A percentile compares a stretch with the other conserved stretches of the same genome.
Evolutionary conservation across 139 green algal species (phyloP).

Genomic region (Chlamydomonas applanata): DNA sequence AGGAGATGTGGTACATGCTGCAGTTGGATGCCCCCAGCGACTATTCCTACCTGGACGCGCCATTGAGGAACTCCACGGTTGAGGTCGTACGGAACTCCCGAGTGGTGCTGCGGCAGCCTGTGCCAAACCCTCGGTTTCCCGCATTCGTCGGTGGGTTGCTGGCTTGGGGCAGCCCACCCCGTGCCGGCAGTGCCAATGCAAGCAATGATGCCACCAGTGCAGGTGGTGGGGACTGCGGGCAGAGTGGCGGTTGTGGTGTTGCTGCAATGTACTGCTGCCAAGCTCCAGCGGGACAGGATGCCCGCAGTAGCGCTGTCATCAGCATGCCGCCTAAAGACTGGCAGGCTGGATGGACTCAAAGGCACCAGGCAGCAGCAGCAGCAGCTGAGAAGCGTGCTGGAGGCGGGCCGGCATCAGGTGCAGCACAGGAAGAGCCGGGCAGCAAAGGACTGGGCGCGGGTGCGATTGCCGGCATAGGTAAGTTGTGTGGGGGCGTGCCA

Average conservation of each 20-base stretch:
- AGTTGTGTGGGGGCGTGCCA: no score
- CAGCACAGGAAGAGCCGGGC: no score
- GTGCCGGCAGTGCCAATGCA: background rate
- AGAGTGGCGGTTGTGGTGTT: conserved; percentile 12
- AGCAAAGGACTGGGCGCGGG: no score
- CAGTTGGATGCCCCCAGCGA: conserved; percentile 54
- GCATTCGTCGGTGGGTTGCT: conserved; percentile 43
- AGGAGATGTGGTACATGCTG: conserved; percentile 21
- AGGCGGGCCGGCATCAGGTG: no score
- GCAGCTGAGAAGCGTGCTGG: no score
- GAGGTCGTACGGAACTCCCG: background rate
- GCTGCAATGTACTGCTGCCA: conserved; percentile 20
- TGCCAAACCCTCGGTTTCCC: conserved; percentile 55
- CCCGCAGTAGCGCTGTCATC: background rate
- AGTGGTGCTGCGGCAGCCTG: conserved; percentile 39
- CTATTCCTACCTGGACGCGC: conserved; percentile 62
- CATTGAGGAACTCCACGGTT: conserved; percentile 1
- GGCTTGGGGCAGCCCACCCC: conserved; percentile 56
- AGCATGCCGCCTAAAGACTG: background rate
- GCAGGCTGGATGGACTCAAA: background rate
- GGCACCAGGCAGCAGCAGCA: background rate
- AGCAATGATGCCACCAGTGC: background rate
- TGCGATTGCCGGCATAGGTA: no score
- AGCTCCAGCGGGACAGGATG: background rate
- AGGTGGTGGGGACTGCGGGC: no score